A percentile compares a stretch with the other conserved stretches of the same genome.
phyloP scores from a whole-genome alignment of 108 stramenopile genomes.

The Mediolabrus comicus region DNA sequence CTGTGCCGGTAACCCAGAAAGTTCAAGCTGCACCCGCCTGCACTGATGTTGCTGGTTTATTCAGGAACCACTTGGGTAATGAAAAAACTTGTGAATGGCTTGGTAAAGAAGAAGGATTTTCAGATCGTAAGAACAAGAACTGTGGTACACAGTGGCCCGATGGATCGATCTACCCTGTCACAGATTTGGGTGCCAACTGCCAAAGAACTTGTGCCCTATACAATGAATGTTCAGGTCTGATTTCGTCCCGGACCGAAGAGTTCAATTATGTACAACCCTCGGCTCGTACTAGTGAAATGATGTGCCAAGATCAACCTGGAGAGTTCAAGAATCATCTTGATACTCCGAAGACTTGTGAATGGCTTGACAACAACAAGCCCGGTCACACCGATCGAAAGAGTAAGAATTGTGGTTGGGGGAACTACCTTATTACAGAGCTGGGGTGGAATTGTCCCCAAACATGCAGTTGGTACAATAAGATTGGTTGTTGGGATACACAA shows the following conservation, averaged over 20 bases:
- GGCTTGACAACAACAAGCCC: conserved; percentile 24
- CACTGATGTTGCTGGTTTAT: conserved; percentile 3
- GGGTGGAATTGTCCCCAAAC: conserved; percentile 28
- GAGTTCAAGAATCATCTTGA: conserved; percentile 19
- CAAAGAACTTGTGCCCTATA: conserved; percentile 3
- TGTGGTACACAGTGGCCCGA: conserved; percentile 11
- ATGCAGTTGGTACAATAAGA: conserved; percentile 28
- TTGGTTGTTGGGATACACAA: conserved; percentile 10
- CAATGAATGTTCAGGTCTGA: conserved; percentile 3
- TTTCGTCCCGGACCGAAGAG: neutral
- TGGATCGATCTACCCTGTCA: conserved; percentile 1
- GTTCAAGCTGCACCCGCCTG: neutral
- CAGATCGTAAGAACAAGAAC: conserved; percentile 30
- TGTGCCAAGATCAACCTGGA: conserved; percentile 5
- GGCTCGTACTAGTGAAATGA: neutral
- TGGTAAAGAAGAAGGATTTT: conserved; percentile 8
- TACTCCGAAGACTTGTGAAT: conserved; percentile 18
- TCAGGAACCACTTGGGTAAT: conserved; percentile 15
- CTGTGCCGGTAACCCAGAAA: neutral
- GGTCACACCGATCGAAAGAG: conserved; percentile 34
- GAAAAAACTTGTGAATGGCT: conserved; percentile 16
- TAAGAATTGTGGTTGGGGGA: conserved; percentile 29
- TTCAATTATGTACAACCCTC: neutral
- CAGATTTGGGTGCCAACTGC: conserved; percentile 18
- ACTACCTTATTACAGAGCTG: conserved; percentile 24